A percentile compares a stretch with the other conserved stretches of the same genome.
phyloP scores from a whole-genome alignment of 1,284 basidiomycete species.

The Moesziomyces parantarcticus region DNA sequence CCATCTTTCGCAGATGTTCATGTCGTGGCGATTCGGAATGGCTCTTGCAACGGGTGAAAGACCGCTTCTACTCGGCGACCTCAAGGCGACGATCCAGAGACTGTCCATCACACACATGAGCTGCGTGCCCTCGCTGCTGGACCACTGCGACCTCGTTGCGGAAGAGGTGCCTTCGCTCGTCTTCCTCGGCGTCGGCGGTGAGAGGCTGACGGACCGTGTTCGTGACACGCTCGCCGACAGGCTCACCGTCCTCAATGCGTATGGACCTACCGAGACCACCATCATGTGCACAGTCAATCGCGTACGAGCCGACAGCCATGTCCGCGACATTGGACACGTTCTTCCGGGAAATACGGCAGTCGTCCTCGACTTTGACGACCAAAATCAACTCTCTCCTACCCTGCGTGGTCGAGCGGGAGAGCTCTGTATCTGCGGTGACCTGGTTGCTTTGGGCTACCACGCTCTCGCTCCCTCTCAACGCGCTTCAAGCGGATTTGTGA shows the following conservation, averaged over 20 bases:
- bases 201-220: constrained; percentile 73
- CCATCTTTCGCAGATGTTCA: constrained; percentile 71
- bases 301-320: constrained; percentile 70
- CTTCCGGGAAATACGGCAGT: constrained; percentile 68
- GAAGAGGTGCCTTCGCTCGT: constrained; percentile 68
- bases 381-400: constrained; percentile 68
- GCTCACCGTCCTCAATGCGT: constrained; percentile 72
- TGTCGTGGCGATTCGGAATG: constrained; percentile 71
- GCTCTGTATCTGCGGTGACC: constrained; percentile 72
- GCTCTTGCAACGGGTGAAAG: constrained; percentile 70
- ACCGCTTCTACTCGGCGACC: constrained; percentile 71
- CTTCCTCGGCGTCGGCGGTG: constrained; percentile 72
- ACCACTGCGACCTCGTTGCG: constrained; percentile 71
- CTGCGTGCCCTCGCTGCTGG: constrained; percentile 73
- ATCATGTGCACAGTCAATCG: constrained; percentile 73
- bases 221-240: constrained; percentile 73
- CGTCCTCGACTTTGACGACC: constrained; percentile 50
- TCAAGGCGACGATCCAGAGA: constrained; percentile 70
- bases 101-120: constrained; percentile 73
- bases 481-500: constrained; percentile 11
- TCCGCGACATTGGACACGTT: constrained; percentile 71
- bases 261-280: constrained; percentile 72
- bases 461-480: constrained; percentile 11
- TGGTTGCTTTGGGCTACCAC: constrained; percentile 73
- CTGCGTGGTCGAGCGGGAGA: constrained; percentile 72